Base-by-base conservation (phyloP, 805 yeast species). In the Myxozyma mucilagina region DNA sequence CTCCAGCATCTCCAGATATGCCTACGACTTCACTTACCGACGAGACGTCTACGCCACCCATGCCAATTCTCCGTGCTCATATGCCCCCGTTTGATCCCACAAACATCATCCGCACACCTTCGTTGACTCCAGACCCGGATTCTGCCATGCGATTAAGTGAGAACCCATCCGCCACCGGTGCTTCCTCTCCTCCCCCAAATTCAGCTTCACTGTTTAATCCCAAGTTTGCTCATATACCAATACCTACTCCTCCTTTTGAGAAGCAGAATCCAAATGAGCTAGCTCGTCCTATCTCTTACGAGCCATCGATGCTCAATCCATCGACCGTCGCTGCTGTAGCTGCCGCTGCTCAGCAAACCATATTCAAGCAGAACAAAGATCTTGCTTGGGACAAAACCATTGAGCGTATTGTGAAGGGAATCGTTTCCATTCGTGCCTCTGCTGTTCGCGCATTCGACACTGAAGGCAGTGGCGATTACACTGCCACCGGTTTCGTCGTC, bases 401-500 rank as follows among this genome's bases (percentile, higher is more conserved):
- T 16, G 62, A 63, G 32, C 64, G 67, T 16, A 58, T 63, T 20
- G 49, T 63, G 55, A 56, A 57, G 41, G 67, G 67, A 20, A 61
- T 63, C 16, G 67, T 63, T n/a, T 63, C 67, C 1, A 61, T 63
- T 41, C 61, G 57, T 35, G 65, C 67, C 14, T 56, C 67, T 20
- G 57, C 60, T 18, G 67, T 61, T 34, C 61, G 67, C 6, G 56
- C 66, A 9, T 63, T 63, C 38, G 67, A 63, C 34, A 60, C 67
- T 18, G 67, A 63, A 43, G 42, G 56, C 20, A 47, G 66, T 4
- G 67, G 67, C 32, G 59, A 61, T 49, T 63, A 63, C 51, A 63
- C 67, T 34, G 67, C 67, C 39, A 63, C 67, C 4, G 67, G 67
- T 14, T 63, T 63, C 43, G 66, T 63, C 32, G 66, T 63, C 36